Evolutionary conservation across 2,329 filamentous ascomycete species (phyloP).

Genomic region (Thelonectria rubi): DNA sequence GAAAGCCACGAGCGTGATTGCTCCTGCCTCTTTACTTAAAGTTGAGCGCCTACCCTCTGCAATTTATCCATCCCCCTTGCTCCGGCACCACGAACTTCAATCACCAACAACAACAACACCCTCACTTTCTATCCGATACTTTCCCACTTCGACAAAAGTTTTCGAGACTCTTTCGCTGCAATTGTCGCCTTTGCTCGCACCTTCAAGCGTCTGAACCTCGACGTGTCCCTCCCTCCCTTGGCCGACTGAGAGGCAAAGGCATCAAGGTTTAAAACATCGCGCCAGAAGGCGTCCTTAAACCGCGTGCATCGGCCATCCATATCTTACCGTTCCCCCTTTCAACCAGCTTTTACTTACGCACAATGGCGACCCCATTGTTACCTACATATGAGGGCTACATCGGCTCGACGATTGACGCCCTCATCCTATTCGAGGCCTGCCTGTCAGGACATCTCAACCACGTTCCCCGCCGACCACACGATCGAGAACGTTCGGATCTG

Average conservation of each 20-base stretch:
- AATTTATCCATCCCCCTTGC: neutral
- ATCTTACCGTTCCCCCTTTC: slow-evolving; percentile 18
- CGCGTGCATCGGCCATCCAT: slow-evolving; percentile 23
- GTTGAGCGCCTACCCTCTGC: neutral
- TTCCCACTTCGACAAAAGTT: too few relatives aligned
- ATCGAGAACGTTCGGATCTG: slow-evolving; percentile 78
- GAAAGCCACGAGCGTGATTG: too few relatives aligned
- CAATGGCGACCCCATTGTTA: neutral
- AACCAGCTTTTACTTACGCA: neutral
- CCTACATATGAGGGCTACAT: slow-evolving; percentile 73
- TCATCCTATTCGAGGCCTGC: slow-evolving; percentile 83
- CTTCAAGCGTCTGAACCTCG: too few relatives aligned
- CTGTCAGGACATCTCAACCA: slow-evolving; percentile 75
- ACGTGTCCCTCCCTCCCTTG: neutral
- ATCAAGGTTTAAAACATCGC: slow-evolving; percentile 16
- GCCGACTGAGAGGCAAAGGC: neutral
- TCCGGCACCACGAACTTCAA: neutral
- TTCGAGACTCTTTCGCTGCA: too few relatives aligned
- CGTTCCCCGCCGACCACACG: slow-evolving; percentile 85
- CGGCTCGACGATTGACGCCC: slow-evolving; percentile 75
- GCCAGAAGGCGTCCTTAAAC: too few relatives aligned
- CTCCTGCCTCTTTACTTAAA: neutral
- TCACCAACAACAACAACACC: slow-evolving; percentile 22
- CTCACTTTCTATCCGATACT: neutral
- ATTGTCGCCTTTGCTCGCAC: neutral